phyloP scores from a whole-genome alignment of 768 basidiomycete species.

The Mycena amicta region DNA sequence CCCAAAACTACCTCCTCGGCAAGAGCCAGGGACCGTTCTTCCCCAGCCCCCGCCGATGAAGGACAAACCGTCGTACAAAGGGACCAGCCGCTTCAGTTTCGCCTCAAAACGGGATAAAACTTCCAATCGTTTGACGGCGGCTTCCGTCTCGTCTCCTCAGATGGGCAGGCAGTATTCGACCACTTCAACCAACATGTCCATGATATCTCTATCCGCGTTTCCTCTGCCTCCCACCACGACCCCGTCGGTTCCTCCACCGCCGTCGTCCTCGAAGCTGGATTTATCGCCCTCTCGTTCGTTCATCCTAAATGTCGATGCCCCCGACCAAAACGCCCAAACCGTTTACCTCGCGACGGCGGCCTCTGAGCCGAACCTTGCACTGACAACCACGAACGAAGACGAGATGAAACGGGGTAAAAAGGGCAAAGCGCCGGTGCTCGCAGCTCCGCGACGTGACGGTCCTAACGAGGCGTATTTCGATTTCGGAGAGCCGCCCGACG shows the following conservation, averaged over 20 bases:
- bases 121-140: too few relatives aligned
- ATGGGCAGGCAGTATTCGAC: constrained; percentile 4
- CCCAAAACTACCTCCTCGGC: neutral
- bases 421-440: neutral
- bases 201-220: constrained; percentile 18
- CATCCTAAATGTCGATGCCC: constrained; percentile 8
- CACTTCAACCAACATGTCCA: constrained; percentile 13
- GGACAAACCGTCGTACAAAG: neutral
- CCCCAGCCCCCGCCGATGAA: neutral
- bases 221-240: constrained; percentile 5
- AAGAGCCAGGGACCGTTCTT: neutral
- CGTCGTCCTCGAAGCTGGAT: neutral
- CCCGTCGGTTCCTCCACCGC: constrained; percentile 11
- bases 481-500: constrained; percentile 15
- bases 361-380: neutral
- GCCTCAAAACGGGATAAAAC: neutral
- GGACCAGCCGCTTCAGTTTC: neutral
- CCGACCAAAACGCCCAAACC: neutral
- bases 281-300: constrained; percentile 1
- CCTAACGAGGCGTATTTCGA: constrained; percentile 17
- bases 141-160: constrained; percentile 3
- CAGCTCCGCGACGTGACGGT: neutral
- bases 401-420: neutral
- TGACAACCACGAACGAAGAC: neutral
- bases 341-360: neutral